Percentiles rank a stretch among this genome's conserved stretches.
These are phyloP conservation scores for Cyanidiococcus yangmingshanensis DNA, from an alignment of 23 red algal genomes.

Conservation along the genomic window DNA sequence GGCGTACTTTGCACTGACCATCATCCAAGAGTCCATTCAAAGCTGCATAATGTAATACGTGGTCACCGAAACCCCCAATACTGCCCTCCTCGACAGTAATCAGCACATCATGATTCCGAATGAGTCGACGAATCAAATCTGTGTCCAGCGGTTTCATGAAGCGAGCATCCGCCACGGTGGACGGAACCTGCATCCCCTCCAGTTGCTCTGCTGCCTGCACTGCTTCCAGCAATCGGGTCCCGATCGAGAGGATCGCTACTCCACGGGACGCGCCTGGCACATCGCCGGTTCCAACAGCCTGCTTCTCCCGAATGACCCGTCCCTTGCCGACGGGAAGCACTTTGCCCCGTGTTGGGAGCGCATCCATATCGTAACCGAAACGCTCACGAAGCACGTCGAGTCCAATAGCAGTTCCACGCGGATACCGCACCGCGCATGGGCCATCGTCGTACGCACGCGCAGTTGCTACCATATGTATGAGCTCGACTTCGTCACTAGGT, in stretches of 20 bases:
- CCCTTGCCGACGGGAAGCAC: slow-evolving; percentile 73
- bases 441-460: slow-evolving; percentile 54
- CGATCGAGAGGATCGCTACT: slow-evolving; percentile 78
- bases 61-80: slow-evolving; percentile 92
- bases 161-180: slow-evolving; percentile 82
- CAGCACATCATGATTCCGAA: slow-evolving; percentile 52
- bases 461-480: slow-evolving; percentile 94
- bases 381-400: slow-evolving; percentile 54
- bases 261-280: slow-evolving; percentile 14
- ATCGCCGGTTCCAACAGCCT: not conserved
- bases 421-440: slow-evolving; percentile 75
- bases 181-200: slow-evolving; percentile 35
- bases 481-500: slow-evolving; percentile 77
- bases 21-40: slow-evolving; percentile 66
- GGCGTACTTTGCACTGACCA: slow-evolving; percentile 55
- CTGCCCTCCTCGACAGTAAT: slow-evolving; percentile 90
- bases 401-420: slow-evolving; percentile 76
- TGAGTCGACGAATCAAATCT: slow-evolving; percentile 56
- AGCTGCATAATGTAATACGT: slow-evolving; percentile 70
- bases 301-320: slow-evolving; percentile 43
- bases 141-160: slow-evolving; percentile 99
- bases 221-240: slow-evolving; percentile 63
- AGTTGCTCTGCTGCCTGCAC: slow-evolving; percentile 62
- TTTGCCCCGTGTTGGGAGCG: slow-evolving; percentile 44
- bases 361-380: slow-evolving; percentile 47